Percentiles rank a stretch among this genome's conserved stretches.
These are phyloP conservation scores for Zygosaccharomyces lentus DNA, from an alignment of 805 yeast species.

Conservation along the genomic window DNA sequence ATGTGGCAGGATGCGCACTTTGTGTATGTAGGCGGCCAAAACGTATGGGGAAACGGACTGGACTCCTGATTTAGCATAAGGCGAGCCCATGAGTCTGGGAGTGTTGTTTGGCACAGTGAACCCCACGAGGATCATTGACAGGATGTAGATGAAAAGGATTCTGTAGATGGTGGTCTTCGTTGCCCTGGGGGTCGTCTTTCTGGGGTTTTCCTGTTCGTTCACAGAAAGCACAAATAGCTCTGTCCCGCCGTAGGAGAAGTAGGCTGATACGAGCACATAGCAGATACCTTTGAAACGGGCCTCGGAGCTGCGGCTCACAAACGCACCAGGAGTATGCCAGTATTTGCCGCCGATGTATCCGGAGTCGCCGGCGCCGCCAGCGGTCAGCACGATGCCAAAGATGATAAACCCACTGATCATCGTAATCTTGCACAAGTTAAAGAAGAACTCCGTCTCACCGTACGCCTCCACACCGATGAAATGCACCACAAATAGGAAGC, in stretches of 20 bases:
- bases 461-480: conserved; percentile 59
- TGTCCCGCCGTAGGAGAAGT: conserved; percentile 63
- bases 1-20: conserved; percentile 62
- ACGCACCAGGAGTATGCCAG: conserved; percentile 57
- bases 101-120: conserved; percentile 58
- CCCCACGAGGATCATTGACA: conserved; percentile 52
- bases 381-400: conserved; percentile 48
- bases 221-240: conserved; percentile 64
- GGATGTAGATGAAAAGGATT: conserved; percentile 53
- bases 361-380: conserved; percentile 55
- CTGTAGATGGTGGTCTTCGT: conserved; percentile 65
- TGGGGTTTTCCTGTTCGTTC: conserved; percentile 58
- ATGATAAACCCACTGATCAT: conserved; percentile 58
- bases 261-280: conserved; percentile 57
- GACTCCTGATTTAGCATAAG: conserved; percentile 42
- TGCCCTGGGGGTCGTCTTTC: conserved; percentile 58
- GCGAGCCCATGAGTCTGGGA: conserved; percentile 43
- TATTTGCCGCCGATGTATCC: conserved; percentile 56
- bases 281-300: conserved; percentile 58
- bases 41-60: conserved; percentile 70
- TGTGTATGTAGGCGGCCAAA: conserved; percentile 59
- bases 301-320: conserved; percentile 27
- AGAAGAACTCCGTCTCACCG: conserved; percentile 63
- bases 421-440: conserved; percentile 50
- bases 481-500: conserved; percentile 47